These are phyloP conservation scores for Inonotus hispidus DNA, from an alignment of 1,284 basidiomycete species.

Conservation along the genomic window DNA sequence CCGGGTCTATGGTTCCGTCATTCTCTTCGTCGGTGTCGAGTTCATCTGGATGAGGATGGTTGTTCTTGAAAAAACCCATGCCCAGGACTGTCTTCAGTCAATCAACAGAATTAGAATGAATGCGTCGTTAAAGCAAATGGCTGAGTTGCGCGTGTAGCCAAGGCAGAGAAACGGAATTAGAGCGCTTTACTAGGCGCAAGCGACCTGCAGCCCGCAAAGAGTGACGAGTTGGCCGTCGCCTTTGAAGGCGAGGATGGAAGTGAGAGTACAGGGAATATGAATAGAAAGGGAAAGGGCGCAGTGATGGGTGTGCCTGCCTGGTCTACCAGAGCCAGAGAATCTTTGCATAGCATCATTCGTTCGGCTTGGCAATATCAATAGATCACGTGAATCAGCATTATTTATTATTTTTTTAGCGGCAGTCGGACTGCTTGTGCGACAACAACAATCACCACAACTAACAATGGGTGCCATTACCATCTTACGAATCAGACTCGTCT, in stretches of 20 bases:
- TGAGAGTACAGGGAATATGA: neutral
- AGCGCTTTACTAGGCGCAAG: neutral
- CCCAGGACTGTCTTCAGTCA: neutral
- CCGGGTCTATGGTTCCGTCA: slow-evolving; percentile 68
- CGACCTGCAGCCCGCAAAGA: neutral
- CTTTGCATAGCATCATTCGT: neutral
- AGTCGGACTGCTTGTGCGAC: neutral
- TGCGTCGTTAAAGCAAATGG: neutral
- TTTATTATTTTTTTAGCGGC: neutral
- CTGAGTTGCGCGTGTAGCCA: neutral
- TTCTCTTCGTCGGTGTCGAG: slow-evolving; percentile 49
- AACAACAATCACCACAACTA: neutral
- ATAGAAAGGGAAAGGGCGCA: neutral
- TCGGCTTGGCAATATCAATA: neutral
- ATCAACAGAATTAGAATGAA: neutral
- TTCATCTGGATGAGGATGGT: slow-evolving; percentile 27
- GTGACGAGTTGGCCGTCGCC: neutral
- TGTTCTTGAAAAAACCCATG: neutral
- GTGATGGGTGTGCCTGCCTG: neutral
- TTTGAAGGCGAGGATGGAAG: neutral
- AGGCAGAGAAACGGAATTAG: neutral
- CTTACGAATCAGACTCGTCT: neutral
- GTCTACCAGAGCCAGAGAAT: neutral
- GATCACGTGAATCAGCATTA: neutral
- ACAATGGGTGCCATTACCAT: neutral